Base-by-base conservation (phyloP, 768 basidiomycete species). In the Serendipita sp. region DNA sequence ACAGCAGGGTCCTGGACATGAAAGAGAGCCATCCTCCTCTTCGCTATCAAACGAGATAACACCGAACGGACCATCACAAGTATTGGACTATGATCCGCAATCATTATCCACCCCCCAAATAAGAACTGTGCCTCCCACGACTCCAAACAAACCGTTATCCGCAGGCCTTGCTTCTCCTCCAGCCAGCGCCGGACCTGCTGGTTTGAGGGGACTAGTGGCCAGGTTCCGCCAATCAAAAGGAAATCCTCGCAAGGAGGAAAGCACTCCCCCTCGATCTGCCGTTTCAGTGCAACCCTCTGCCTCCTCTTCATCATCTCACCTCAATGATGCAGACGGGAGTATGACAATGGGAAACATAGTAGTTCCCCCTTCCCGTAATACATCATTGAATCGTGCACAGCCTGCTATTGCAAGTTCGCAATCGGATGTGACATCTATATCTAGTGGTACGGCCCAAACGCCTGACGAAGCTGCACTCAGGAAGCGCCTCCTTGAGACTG, bases 1-100 rank as follows among this genome's bases (percentile, higher is more conserved):
- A 41, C 71, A 71, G 63, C 69, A 72, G 47, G 83, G 76, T 68
- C 73, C 83, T 28, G 75, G 16, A 8, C 56, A 60, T 36, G 34
- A 28, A 11, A 23, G 56, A 60, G 56, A 60, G 16, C 28, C 28
- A 11, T 60, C 56, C 10, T 23, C 30, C 10, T 32, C 30, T 11
- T 60, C 56, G 16, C 10, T 60, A n/a, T n/a, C 35, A n/a, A 10
- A 60, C 30, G 56, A 60, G 35, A n/a, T 35, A 5, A 30, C 56
- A 10, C 35, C 56, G 8, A 38, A n/a, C 10, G 56, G 56, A 11
- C 35, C 35, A 11, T 5, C 56, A 10, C 56, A 60, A 60, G 34
- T 60, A 11, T 10, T 60, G 28, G 36, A 60, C 28, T 60, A 60
- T 60, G 28, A 60, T 34, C 56, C 56, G 10, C 56, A 60, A 35